Conservation (phyloP, 2,329 filamentous ascomycete genomes). For the Diaporthe capsici region DNA sequence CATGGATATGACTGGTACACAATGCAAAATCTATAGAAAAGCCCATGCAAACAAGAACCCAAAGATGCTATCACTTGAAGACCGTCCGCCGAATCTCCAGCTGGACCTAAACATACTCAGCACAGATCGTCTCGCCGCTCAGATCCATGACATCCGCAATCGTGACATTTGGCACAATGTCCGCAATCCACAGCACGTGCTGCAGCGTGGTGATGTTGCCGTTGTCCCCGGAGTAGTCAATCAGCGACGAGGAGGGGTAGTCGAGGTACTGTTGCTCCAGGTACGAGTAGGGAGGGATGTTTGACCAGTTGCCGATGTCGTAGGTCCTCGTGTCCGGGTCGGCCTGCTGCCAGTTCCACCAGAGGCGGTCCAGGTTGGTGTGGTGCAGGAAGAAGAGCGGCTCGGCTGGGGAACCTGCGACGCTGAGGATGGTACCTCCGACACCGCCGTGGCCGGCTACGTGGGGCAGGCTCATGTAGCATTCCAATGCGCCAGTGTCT, state of each 20-base stretch:
- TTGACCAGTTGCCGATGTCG: slow-evolving; percentile 34
- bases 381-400: slow-evolving; percentile 52
- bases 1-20: rapidly evolving
- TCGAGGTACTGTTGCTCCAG: background rate
- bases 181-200: slow-evolving; percentile 35
- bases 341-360: slow-evolving; percentile 49
- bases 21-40: background rate
- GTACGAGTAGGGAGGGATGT: slow-evolving; percentile 25
- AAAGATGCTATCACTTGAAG: background rate
- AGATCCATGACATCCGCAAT: slow-evolving; percentile 36
- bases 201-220: slow-evolving; percentile 28
- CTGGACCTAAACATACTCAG: slow-evolving; percentile 12
- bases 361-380: slow-evolving; percentile 48
- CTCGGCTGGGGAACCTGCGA: slow-evolving; percentile 50
- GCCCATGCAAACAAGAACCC: background rate
- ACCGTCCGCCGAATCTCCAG: background rate
- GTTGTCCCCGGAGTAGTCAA: slow-evolving; percentile 19
- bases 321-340: slow-evolving; percentile 28
- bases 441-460: slow-evolving; percentile 45
- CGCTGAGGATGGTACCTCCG: slow-evolving; percentile 44
- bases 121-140: slow-evolving; percentile 29
- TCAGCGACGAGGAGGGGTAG: background rate
- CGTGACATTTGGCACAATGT: slow-evolving; percentile 29
- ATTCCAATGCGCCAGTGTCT: slow-evolving; percentile 42
- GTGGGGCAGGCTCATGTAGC: slow-evolving; percentile 45